Evolutionary conservation across 495 filamentous ascomycete species (phyloP).

Genomic region (Aspergillus incahuasiensis): DNA sequence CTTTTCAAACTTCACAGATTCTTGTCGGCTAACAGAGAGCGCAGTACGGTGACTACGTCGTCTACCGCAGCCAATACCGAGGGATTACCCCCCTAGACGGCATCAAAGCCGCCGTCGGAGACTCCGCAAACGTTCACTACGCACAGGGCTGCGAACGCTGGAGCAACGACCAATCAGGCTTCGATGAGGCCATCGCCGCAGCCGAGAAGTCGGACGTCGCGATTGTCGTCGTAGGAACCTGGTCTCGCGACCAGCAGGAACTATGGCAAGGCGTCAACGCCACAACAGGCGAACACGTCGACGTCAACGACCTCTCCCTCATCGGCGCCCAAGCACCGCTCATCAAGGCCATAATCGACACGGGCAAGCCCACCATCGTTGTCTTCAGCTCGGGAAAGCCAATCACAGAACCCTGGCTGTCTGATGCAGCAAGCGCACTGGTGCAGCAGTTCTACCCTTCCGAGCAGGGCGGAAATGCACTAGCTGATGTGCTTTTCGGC

Average conservation of each 20-base stretch:
- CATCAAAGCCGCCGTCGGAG: conserved; percentile 55
- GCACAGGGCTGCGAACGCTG: conserved; percentile 69
- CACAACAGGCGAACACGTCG: conserved; percentile 68
- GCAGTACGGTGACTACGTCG: conserved; percentile 65
- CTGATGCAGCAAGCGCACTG: conserved; percentile 52
- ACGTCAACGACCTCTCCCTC: conserved; percentile 55
- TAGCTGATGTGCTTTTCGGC: conserved; percentile 65
- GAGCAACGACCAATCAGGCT: conserved; percentile 61
- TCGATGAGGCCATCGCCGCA: conserved; percentile 56
- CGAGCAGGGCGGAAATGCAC: conserved; percentile 56
- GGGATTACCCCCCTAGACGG: conserved; percentile 65
- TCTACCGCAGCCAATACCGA: conserved; percentile 53
- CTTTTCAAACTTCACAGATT: conserved; percentile 1
- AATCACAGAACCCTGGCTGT: conserved; percentile 64
- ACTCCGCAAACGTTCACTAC: conserved; percentile 51
- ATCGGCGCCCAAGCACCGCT: conserved; percentile 67
- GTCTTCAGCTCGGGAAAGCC: conserved; percentile 68
- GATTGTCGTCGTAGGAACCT: conserved; percentile 67
- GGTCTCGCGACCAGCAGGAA: conserved; percentile 65
- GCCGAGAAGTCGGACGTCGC: conserved; percentile 64
- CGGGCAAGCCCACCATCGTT: conserved; percentile 62
- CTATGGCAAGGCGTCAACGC: conserved; percentile 66
- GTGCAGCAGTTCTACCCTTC: conserved; percentile 70
- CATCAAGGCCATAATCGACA: conserved; percentile 57
- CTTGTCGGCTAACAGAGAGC: neutral